Percentiles rank a stretch among this genome's conserved stretches.
These are phyloP conservation scores for Malassezia japonica DNA, from an alignment of 1,284 basidiomycete species.

Conservation along the genomic window DNA sequence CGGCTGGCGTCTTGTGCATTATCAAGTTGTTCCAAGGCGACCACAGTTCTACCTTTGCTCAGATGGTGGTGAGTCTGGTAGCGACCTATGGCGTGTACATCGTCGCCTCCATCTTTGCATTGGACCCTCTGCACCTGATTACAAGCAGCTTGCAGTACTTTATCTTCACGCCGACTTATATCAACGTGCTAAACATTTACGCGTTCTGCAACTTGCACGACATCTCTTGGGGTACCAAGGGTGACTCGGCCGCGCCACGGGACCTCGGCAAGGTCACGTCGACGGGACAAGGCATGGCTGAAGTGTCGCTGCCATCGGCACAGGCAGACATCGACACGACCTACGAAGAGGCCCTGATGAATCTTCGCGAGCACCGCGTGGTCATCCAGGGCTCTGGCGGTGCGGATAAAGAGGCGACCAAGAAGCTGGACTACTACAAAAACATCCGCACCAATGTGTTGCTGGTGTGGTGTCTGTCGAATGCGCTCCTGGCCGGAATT, in stretches of 20 bases:
- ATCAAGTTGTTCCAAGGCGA: slow-evolving; percentile 26
- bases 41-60: slow-evolving; percentile 58
- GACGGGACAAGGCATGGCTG: slow-evolving; percentile 55
- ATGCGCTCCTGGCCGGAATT: slow-evolving; percentile 50
- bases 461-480: slow-evolving; percentile 70
- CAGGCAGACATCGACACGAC: slow-evolving; percentile 76
- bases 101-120: slow-evolving; percentile 62
- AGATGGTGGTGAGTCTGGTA: slow-evolving; percentile 72
- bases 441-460: slow-evolving; percentile 84
- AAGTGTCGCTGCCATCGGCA: slow-evolving; percentile 75
- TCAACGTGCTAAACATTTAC: slow-evolving; percentile 46
- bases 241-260: slow-evolving; percentile 33
- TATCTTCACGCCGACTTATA: slow-evolving; percentile 80
- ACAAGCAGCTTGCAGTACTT: slow-evolving; percentile 90
- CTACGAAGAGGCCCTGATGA: slow-evolving; percentile 78
- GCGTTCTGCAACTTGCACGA: slow-evolving; percentile 47
- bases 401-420: slow-evolving; percentile 35
- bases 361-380: slow-evolving; percentile 61
- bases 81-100: slow-evolving; percentile 65
- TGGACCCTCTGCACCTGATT: slow-evolving; percentile 81
- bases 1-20: slow-evolving; percentile 38
- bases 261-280: slow-evolving; percentile 45
- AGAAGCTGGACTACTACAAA: slow-evolving; percentile 49
- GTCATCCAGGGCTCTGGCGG: slow-evolving; percentile 43
- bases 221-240: slow-evolving; percentile 50